Percentiles rank a stretch among this genome's conserved stretches.
Evolutionary conservation across 768 basidiomycete species (phyloP).

Genomic region (Lentinula aciculospora): DNA sequence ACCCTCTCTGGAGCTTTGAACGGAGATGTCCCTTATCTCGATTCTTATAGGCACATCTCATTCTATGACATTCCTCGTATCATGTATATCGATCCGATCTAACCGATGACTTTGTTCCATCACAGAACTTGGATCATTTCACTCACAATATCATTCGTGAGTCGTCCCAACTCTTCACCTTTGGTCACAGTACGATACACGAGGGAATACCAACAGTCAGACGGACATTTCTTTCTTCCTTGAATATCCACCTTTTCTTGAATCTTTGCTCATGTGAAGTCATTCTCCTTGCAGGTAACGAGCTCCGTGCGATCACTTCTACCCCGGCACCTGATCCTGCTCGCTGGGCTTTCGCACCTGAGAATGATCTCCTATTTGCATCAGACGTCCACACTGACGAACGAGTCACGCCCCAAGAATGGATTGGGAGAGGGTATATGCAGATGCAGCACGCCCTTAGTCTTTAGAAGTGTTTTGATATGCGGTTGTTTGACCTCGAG

Average conservation of each 20-base stretch:
- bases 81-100: background rate
- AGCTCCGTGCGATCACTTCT: constrained; percentile 58
- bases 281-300: constrained; percentile 34
- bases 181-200: background rate
- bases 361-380: constrained; percentile 54
- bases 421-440: constrained; percentile 44
- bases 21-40: background rate
- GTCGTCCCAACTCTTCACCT: constrained; percentile 13
- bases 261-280: background rate
- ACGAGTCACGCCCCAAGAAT: constrained; percentile 46
- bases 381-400: constrained; percentile 25
- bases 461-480: background rate
- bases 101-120: background rate
- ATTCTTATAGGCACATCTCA: background rate
- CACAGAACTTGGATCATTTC: constrained; percentile 64
- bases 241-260: constrained; percentile 1
- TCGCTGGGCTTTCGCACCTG: constrained; percentile 54
- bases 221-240: constrained; percentile 1
- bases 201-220: background rate
- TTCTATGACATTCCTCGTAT: background rate
- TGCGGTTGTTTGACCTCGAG: too few relatives aligned
- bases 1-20: background rate
- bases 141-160: constrained; percentile 63
- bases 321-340: constrained; percentile 52
- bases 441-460: constrained; percentile 37